A percentile compares a stretch with the other conserved stretches of the same genome.
phyloP scores from a whole-genome alignment of 345 rosid genomes.

The Noccaea caerulescens region DNA sequence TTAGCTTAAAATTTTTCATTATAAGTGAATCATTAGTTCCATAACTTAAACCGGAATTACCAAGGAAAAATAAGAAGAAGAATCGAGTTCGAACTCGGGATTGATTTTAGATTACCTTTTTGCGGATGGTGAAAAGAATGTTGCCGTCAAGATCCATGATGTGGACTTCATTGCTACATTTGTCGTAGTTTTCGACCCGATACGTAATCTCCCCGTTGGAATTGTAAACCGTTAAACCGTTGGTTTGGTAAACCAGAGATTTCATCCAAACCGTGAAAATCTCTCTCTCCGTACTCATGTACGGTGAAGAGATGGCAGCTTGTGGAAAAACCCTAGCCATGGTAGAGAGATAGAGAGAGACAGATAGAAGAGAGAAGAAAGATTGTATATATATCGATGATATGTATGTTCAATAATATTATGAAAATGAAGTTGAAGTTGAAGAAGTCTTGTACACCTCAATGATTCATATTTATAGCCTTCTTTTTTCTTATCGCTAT shows the following conservation, averaged over 20 bases:
- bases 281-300: slow-evolving; percentile 48
- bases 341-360: slow-evolving; percentile 14
- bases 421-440: slow-evolving; percentile 34
- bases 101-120: slow-evolving; percentile 38
- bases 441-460: slow-evolving; percentile 45
- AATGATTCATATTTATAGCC: slow-evolving; percentile 27
- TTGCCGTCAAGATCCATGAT: slow-evolving; percentile 68
- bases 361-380: slow-evolving; percentile 12
- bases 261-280: slow-evolving; percentile 76
- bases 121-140: slow-evolving; percentile 58
- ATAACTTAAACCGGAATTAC: not conserved
- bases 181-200: slow-evolving; percentile 68
- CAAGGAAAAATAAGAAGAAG: not conserved
- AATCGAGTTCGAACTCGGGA: not conserved
- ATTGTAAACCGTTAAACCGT: slow-evolving; percentile 69
- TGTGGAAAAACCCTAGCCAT: slow-evolving; percentile 63
- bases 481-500: slow-evolving; percentile 27
- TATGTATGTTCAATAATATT: slow-evolving; percentile 6
- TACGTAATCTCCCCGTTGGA: slow-evolving; percentile 56
- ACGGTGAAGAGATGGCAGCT: slow-evolving; percentile 36
- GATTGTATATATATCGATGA: slow-evolving; percentile 12
- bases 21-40: not conserved
- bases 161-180: slow-evolving; percentile 52
- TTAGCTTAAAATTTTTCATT: not conserved
- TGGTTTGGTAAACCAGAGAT: slow-evolving; percentile 60